Conservation (phyloP, 768 basidiomycete species). For the Boletus rubropictus region DNA sequence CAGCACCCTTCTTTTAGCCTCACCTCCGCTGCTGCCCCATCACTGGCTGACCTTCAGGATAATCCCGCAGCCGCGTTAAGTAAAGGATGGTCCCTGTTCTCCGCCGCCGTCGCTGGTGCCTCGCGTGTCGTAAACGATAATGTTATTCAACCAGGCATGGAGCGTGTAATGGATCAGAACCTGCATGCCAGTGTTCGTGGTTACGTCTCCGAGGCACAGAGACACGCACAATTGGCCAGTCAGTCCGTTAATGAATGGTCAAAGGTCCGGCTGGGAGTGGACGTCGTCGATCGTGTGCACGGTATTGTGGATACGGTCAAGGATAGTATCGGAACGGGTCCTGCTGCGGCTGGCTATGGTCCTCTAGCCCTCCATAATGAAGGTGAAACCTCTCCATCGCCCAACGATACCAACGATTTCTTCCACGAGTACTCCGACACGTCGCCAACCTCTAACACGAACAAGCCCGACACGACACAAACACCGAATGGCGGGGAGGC, state of each 20-base stretch:
- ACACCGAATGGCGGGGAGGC: slow-evolving; percentile 12
- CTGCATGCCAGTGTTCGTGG: slow-evolving; percentile 71
- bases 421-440: slow-evolving; percentile 35
- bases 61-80: slow-evolving; percentile 80
- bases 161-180: slow-evolving; percentile 72
- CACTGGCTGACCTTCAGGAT: slow-evolving; percentile 74
- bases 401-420: slow-evolving; percentile 62
- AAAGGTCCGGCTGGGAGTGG: slow-evolving; percentile 72
- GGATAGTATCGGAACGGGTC: slow-evolving; percentile 52
- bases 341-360: slow-evolving; percentile 47
- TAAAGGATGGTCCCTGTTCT: slow-evolving; percentile 97
- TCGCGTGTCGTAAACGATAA: slow-evolving; percentile 73
- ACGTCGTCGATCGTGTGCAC: slow-evolving; percentile 74
- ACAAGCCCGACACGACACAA: slow-evolving; percentile 2
- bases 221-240: slow-evolving; percentile 56
- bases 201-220: slow-evolving; percentile 66
- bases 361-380: slow-evolving; percentile 42
- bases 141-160: slow-evolving; percentile 87
- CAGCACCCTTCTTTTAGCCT: slow-evolving; percentile 65
- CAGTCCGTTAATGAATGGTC: slow-evolving; percentile 72
- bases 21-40: slow-evolving; percentile 77
- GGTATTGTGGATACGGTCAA: slow-evolving; percentile 61
- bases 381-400: slow-evolving; percentile 55
- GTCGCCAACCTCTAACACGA: slow-evolving; percentile 13
- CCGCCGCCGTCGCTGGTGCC: slow-evolving; percentile 76